Base-by-base conservation (phyloP, 371 early-diverging fungal genomes). In the Rhizopus stolonifer region DNA sequence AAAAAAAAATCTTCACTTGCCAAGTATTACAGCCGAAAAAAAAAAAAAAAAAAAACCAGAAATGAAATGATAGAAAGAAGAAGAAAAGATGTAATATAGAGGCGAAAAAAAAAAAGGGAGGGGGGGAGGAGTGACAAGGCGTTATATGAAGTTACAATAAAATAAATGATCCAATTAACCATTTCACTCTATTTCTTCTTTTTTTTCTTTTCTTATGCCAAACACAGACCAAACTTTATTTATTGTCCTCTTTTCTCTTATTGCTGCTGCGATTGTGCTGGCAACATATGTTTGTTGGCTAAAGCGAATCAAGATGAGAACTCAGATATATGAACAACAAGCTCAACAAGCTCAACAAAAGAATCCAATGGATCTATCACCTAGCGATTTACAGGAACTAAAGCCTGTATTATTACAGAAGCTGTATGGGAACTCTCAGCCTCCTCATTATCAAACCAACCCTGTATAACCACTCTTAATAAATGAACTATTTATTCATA, bases 381-480 rank as follows among this genome's bases (percentile, higher is more conserved):
- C 58, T 15, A 49, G 34, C 24, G 46, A 63, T 18, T 42, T 63
- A 0, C 64, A 63, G 26, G 46, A 58, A 33, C 21, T 63, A 26
- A 63, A 63, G 18, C 64, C 64, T 8, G 64, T 58, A 2, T 44
- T 63, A 24, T 32, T 58, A 42, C 58, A 58, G 15, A 49, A 63
- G 10, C 22, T 63, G 15, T 63, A 51, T 23, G 49, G 34, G n/a
- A n/a, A n/a, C n/a, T n/a, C n/a, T 4, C 14, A 4, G 14, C 15
- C 36, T 14, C 15, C 36, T 36, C n/a, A 36, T 15, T 14, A 8
- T 15, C 36, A 36, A n/a, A n/a, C 36, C 4, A n/a, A 11, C 11
- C n/a, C 4, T 4, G 9, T 36, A 36, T 36, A 36, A 36, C 14
- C 4, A 29, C 31, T 4, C 31, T 10, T 7, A 7, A 29, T 29